Conservation (phyloP, 2,329 filamentous ascomycete species). For the Sphaerulina musiva region DNA sequence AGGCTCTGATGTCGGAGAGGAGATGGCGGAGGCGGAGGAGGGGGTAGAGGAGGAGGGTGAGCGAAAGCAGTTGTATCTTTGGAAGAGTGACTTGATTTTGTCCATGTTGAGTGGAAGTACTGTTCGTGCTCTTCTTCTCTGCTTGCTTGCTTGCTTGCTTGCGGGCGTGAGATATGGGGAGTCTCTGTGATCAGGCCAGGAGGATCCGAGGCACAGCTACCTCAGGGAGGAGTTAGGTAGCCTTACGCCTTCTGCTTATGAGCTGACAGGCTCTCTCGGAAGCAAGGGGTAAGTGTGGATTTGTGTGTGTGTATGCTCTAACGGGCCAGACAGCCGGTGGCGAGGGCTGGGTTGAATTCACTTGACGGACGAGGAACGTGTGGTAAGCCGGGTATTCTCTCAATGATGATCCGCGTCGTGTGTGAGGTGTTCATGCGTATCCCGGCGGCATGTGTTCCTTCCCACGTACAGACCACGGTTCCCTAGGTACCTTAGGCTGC, state of each 20-base stretch:
- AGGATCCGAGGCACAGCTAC: background rate
- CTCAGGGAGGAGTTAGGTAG: background rate
- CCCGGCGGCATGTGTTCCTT: background rate
- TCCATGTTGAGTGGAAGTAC: background rate
- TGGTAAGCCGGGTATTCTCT: background rate
- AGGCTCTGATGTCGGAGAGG: too few relatives aligned
- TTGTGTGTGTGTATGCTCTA: background rate
- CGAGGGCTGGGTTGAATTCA: background rate
- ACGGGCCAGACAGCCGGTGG: background rate
- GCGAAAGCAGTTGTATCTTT: constrained; percentile 5
- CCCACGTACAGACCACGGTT: background rate
- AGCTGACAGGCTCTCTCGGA: background rate
- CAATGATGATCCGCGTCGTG: background rate
- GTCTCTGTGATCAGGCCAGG: background rate
- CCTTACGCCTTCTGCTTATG: background rate
- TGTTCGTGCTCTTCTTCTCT: background rate
- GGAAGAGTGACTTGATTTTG: constrained; percentile 2
- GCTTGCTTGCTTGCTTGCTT: background rate
- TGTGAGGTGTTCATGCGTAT: constrained; percentile 1
- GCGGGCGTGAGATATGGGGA: background rate
- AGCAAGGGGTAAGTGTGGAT: background rate
- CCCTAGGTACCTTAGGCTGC: background rate
- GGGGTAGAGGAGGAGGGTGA: background rate
- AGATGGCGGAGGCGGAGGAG: too few relatives aligned
- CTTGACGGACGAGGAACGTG: background rate